Conservation (phyloP, 495 filamentous ascomycete genomes). For the Penicillium salamii region DNA sequence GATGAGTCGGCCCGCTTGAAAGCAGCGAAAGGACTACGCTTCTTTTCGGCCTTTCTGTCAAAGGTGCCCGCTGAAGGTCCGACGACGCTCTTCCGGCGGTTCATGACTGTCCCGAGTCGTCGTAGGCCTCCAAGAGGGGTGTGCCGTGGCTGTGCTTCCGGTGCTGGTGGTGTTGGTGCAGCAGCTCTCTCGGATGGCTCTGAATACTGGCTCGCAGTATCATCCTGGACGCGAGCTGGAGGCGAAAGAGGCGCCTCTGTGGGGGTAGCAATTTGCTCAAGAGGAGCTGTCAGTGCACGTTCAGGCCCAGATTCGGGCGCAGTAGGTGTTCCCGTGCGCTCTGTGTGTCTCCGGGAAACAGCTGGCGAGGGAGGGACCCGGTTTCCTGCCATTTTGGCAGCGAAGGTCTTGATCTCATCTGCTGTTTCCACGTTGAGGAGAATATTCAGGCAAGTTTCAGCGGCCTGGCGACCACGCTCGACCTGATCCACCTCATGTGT, state of each 20-base stretch:
- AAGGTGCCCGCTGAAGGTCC: slow-evolving; percentile 31
- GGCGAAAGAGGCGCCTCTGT: slow-evolving; percentile 31
- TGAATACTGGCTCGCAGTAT: slow-evolving; percentile 62
- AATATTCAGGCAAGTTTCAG: slow-evolving; percentile 78
- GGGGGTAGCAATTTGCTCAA: slow-evolving; percentile 13
- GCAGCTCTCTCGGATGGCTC: slow-evolving; percentile 35
- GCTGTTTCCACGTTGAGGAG: slow-evolving; percentile 85
- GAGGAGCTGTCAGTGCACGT: slow-evolving; percentile 15
- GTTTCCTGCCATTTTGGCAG: slow-evolving; percentile 46
- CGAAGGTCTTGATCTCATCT: slow-evolving; percentile 88
- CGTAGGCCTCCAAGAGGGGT: slow-evolving; percentile 55
- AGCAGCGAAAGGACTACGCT: slow-evolving; percentile 46
- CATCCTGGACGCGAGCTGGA: slow-evolving; percentile 45
- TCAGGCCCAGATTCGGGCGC: slow-evolving; percentile 1
- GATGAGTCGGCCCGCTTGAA: slow-evolving; percentile 50
- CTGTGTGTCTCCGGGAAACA: slow-evolving; percentile 15
- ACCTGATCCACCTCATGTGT: slow-evolving; percentile 91
- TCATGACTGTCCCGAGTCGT: slow-evolving; percentile 78
- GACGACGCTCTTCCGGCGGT: slow-evolving; percentile 53
- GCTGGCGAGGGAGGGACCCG: slow-evolving; percentile 13
- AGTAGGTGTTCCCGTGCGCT: slow-evolving; percentile 18
- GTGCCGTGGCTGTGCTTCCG: slow-evolving; percentile 35
- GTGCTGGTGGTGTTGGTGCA: slow-evolving; percentile 42
- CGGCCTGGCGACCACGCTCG: slow-evolving; percentile 68
- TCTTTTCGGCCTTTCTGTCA: slow-evolving; percentile 48